Percentiles rank a stretch among this genome's conserved stretches.
phyloP scores from a whole-genome alignment of 1,139 yeast species.

The Lizanozyma gosingica region DNA sequence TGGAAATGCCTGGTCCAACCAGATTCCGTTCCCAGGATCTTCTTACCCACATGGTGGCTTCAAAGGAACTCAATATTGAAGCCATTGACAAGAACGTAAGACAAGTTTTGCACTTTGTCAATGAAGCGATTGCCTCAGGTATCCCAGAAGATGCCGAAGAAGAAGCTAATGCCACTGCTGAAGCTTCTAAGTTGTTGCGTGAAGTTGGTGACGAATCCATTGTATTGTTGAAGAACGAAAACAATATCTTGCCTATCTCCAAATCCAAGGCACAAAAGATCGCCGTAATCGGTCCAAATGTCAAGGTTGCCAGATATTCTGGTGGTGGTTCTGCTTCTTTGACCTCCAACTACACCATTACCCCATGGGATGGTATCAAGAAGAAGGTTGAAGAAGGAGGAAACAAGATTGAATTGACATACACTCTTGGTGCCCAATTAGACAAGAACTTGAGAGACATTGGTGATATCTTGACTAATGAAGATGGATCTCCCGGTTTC shows the following conservation, averaged over 20 bases:
- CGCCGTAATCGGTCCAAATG: slow-evolving; percentile 47
- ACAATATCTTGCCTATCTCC: slow-evolving; percentile 30
- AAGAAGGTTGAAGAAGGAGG: slow-evolving; percentile 4
- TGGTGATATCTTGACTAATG: slow-evolving; percentile 11
- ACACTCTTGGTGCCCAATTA: slow-evolving; percentile 24
- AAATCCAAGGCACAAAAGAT: slow-evolving; percentile 22
- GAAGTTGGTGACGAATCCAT: slow-evolving; percentile 42
- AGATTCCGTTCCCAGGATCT: slow-evolving; percentile 33
- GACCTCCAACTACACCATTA: slow-evolving; percentile 34
- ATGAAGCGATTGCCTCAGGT: slow-evolving; percentile 32
- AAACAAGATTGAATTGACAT: slow-evolving; percentile 6
- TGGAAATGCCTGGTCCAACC: slow-evolving; percentile 60
- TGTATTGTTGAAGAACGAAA: slow-evolving; percentile 46
- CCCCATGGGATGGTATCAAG: slow-evolving; percentile 36
- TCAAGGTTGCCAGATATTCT: slow-evolving; percentile 29
- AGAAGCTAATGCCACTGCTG: slow-evolving; percentile 32
- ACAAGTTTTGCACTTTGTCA: slow-evolving; percentile 36
- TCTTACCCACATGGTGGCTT: slow-evolving; percentile 26
- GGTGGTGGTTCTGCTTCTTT: slow-evolving; percentile 51
- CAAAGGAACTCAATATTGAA: slow-evolving; percentile 20
- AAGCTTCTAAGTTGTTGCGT: slow-evolving; percentile 29
- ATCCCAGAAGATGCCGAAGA: slow-evolving; percentile 34
- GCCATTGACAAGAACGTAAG: slow-evolving; percentile 37
- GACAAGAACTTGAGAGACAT: slow-evolving; percentile 24
- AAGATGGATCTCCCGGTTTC: slow-evolving; percentile 34